Percentiles rank a stretch among this genome's conserved stretches.
These are phyloP conservation scores for Wickerhamomyces sydowiorum DNA, from an alignment of 805 yeast species.

Conservation along the genomic window DNA sequence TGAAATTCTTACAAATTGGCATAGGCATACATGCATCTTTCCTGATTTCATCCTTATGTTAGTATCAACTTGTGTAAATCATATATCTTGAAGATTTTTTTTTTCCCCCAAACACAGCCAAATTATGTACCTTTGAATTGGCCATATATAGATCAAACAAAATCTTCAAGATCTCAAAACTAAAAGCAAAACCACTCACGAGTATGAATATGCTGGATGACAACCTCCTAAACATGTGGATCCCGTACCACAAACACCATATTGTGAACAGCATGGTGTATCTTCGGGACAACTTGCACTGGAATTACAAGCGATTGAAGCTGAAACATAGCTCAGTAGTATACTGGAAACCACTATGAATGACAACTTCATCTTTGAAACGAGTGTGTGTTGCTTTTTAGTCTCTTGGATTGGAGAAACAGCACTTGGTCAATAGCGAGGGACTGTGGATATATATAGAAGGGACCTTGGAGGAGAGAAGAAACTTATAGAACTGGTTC, in stretches of 20 bases:
- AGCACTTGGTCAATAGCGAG: background rate
- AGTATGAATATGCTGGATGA: conserved; percentile 60
- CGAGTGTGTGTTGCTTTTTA: background rate
- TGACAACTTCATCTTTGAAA: background rate
- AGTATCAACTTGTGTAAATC: no score
- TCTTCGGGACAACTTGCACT: conserved; percentile 63
- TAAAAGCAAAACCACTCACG: no score
- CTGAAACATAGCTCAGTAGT: background rate
- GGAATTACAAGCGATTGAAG: conserved; percentile 40
- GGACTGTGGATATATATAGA: no score
- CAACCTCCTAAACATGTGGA: conserved; percentile 81
- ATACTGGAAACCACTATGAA: background rate
- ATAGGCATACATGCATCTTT: conserved; percentile 76
- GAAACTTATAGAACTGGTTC: no score
- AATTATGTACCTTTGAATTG: no score
- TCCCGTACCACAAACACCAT: conserved; percentile 79
- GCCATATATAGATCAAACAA: no score
- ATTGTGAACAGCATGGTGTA: conserved; percentile 81
- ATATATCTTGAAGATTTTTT: no score
- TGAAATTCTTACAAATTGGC: conserved; percentile 60
- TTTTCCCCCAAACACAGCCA: no score
- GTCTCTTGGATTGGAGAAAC: background rate
- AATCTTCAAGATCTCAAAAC: no score
- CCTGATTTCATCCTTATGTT: no score
- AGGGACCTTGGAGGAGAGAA: no score